Evolutionary conservation across 208 protist species (phyloP), one percentile per base, ranked within the genome.

Genomic region (Naegleria lovaniensis): DNA sequence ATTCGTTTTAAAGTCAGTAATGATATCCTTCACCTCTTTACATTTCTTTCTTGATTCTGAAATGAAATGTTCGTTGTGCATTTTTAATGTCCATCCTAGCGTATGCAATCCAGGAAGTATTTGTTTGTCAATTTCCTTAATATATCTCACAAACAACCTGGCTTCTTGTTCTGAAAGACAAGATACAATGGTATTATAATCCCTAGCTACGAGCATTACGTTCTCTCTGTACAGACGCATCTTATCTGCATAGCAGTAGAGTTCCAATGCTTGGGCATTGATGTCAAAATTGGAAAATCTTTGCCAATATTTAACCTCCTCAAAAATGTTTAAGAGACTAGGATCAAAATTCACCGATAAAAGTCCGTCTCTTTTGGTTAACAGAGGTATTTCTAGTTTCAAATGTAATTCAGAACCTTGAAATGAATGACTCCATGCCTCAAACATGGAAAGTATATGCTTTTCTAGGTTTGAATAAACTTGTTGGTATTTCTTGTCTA

Each of bases 151-250:
- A 93, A 99, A 99, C 79, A 99, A 96, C 29, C 94, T 95, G 67
- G 96, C 94, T 94, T 99, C 98, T 88, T 97, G 95, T 67, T 92
- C 92, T 84, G 94, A 95, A 43, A 99, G 94, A 29, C 95, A 96
- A 43, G 94, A 67, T 38, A 98, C 92, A n/a, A 98, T 97, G 51
- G 94, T 91, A 94, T 99, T 99, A 95, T 98, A 98, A 88, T 97
- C 96, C 38, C 97, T 96, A 13, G 98, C 97, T 39, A 97, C 97
- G 29, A 98, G 90, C 13, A 96, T 93, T n/a, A 99, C 97, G 93
- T 98, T 98, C 93, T 99, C 97, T 59, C 97, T 96, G 86, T 98
- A 97, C n/a, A 98, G 91, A 36, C 97, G 96, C 90, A 99, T 95
- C 6, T 96, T 92, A 88, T 99, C 97, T 91, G 97, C 95, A 75